Conservation (phyloP, 306 rosid genomes). For the Cicer cuneatum region DNA sequence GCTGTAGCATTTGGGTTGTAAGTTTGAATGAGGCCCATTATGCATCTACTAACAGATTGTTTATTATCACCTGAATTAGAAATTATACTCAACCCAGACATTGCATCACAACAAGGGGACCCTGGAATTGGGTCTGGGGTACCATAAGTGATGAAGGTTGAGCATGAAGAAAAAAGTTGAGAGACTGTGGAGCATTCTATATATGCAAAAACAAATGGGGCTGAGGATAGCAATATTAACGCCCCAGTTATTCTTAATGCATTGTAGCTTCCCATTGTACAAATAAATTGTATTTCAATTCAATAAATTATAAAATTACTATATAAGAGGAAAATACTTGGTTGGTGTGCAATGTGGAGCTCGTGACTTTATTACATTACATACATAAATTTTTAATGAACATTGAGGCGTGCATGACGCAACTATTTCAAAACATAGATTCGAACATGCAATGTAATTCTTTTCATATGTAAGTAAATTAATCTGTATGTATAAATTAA, state of each 20-base stretch:
- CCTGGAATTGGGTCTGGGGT: conserved; percentile 62
- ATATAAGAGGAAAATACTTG: conserved; percentile 27
- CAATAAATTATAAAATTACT: background rate
- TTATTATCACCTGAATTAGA: conserved; percentile 41
- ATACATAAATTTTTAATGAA: conserved; percentile 54
- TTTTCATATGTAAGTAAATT: too few relatives aligned
- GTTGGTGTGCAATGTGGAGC: conserved; percentile 53
- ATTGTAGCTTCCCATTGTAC: conserved; percentile 43
- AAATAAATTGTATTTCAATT: background rate
- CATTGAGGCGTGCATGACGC: conserved; percentile 40
- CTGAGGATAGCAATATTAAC: conserved; percentile 21
- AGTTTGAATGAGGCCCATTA: conserved; percentile 54
- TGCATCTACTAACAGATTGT: conserved; percentile 54
- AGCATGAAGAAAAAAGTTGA: conserved; percentile 55
- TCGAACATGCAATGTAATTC: background rate
- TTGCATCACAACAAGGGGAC: conserved; percentile 62
- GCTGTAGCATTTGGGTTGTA: conserved; percentile 54
- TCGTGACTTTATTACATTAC: conserved; percentile 44
- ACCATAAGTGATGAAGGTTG: conserved; percentile 54
- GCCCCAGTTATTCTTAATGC: conserved; percentile 40
- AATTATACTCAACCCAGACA: conserved; percentile 47
- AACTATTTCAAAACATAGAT: background rate
- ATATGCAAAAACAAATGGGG: conserved; percentile 28
- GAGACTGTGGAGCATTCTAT: conserved; percentile 58
- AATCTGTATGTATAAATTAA: too few relatives aligned